Base-by-base conservation (phyloP, 495 filamentous ascomycete species). In the Cetradonia linearis region DNA sequence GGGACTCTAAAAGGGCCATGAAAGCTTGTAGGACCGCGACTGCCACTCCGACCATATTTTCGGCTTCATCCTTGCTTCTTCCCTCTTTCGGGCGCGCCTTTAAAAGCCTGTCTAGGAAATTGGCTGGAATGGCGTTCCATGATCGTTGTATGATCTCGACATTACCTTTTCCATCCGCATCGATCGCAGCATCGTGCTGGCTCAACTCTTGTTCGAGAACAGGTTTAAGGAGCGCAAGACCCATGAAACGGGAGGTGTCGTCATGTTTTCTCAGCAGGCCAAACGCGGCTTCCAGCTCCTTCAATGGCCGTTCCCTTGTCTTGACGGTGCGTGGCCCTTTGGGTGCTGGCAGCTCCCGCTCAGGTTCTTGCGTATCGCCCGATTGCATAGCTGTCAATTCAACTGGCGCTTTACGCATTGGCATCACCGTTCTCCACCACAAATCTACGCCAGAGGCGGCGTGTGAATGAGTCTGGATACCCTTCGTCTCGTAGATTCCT, bases 191-290 rank as follows among this genome's bases (percentile, higher is more conserved):
- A 23, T 60, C 30, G 18, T 33, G 47, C 28, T 79, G 67, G 30
- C 78, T 72, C 1, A 71, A 65, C 0, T 75, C 70, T 56, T 81
- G 83, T 66, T 84, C 82, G 2, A 86, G 70, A 5, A 84, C 68
- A 9, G 81, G 77, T 58, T 80, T 83, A 40, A 86, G 68, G 44
- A 86, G 69, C 0, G 83, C 79, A n/a, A 86, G 72, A 0, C 84
- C 84, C 40, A 86, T 82, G 56, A 87, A 85, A 53, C 80, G 77
- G 6, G 78, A 79, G 0, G 83, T 86, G 62, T 86, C 83, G 64
- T 84, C 79, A 23, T 78, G 81, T 58, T 80, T 63, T 48, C 71
- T 71, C 9, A 87, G 74, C 27, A 58, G 33, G 14, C 25, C 38
- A 18, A 62, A 54, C 6, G 61, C 61, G 18, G 31, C 48, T 54